Evolutionary conservation across 176 grass and related monocot genomes (phyloP), one percentile per base, ranked within the genome.

Genomic region (Saccharum officinarum): DNA sequence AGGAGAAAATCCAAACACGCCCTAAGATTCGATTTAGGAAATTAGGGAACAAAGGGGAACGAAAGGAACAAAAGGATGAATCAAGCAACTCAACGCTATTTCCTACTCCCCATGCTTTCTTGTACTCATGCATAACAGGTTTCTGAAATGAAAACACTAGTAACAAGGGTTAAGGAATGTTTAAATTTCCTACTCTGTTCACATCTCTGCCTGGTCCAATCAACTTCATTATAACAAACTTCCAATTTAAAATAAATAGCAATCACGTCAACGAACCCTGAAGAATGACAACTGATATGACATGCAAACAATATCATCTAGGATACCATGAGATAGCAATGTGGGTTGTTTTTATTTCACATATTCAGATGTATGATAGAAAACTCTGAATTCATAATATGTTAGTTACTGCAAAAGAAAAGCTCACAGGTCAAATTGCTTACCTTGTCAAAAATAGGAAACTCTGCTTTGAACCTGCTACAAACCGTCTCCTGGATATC

Each of bases 391-490:
- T 28, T 46, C 26, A 30, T 16, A 18, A 10, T 31, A 74, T 50
- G 71, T 2, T 74, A 18, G 4, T 71, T 49, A 47, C 15, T 42
- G 7, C 18, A 37, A 10, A 71, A 30, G n/a, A 16, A 59, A 69
- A 66, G 0, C 36, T 22, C 15, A 69, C 9, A 63, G 25, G 16
- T 78, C 1, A 54, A 84, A 22, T 8, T 77, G 18, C 36, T 84
- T 72, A 95, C 90, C 90, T 95, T 92, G 45, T 95, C 85, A 76
- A 95, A 95, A 72, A 95, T 81, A 38, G 93, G 90, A 85, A 95
- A 92, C 45, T 95, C 88, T 30, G 93, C 87, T 85, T 92, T 92
- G 63, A 95, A 95, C 68, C 84, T 83, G 37, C 83, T 84, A 82
- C 90, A 95, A 40, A 82, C 90, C 78, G 88, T 86, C 60, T 90